A percentile compares a stretch with the other conserved stretches of the same genome.
Conservation (phyloP, 495 filamentous ascomycete genomes). For the Neurospora sublineolata region DNA sequence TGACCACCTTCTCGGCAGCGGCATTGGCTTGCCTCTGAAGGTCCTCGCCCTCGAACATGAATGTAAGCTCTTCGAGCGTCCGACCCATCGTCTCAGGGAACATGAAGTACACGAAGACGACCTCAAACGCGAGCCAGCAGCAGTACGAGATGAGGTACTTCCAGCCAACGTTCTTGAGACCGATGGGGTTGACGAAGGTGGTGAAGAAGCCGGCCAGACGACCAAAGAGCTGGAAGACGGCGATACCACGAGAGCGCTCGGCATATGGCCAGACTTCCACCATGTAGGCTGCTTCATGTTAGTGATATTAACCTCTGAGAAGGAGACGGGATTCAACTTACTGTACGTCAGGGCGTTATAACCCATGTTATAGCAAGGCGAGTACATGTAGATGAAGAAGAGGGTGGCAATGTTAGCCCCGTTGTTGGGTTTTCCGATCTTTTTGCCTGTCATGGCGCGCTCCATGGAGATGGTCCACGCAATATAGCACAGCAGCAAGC, state of each 20-base stretch:
- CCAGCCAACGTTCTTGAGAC: constrained; percentile 46
- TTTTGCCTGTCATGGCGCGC: constrained; percentile 31
- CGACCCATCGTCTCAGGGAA: constrained; percentile 53
- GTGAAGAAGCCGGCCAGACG: constrained; percentile 34
- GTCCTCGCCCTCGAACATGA: constrained; percentile 38
- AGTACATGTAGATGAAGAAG: constrained; percentile 54
- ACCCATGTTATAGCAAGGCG: constrained; percentile 54
- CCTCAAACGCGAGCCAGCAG: constrained; percentile 47
- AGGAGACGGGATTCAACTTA: constrained; percentile 15
- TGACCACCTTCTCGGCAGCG: constrained; percentile 30
- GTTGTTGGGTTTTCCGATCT: constrained; percentile 25
- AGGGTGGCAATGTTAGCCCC: constrained; percentile 33
- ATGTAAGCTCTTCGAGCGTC: constrained; percentile 54
- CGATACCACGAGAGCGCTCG: constrained; percentile 48
- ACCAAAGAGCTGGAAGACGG: constrained; percentile 53
- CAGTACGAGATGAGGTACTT: constrained; percentile 42
- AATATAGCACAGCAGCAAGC: constrained; percentile 44
- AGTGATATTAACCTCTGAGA: not conserved
- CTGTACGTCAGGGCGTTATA: constrained; percentile 59
- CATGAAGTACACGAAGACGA: constrained; percentile 49
- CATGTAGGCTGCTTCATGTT: constrained; percentile 37
- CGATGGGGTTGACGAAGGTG: constrained; percentile 57
- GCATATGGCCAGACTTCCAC: constrained; percentile 55
- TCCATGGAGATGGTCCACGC: constrained; percentile 49
- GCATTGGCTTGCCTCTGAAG: constrained; percentile 26